Evolutionary conservation across 352 stramenopile genomes (phyloP).

Genomic region (Globisporangium lucens): DNA sequence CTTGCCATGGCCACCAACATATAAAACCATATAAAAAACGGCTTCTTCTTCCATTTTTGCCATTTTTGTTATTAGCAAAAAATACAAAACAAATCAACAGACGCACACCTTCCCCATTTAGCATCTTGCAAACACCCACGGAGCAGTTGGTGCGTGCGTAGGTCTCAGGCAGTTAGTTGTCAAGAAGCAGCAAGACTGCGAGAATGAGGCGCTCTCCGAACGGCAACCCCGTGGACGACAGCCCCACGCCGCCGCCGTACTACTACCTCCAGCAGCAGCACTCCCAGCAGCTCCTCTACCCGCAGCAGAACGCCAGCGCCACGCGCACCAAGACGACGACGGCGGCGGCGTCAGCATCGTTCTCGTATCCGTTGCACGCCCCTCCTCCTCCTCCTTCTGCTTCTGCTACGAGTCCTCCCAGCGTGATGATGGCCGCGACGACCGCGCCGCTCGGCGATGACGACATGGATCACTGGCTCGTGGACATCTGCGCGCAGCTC

Average conservation of each 20-base stretch:
- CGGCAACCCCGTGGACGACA: neutral
- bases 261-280: neutral
- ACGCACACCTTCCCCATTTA: too few species aligned
- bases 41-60: too few species aligned
- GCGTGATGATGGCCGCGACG: neutral
- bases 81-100: too few species aligned
- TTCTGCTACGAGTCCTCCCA: neutral
- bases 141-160: too few species aligned
- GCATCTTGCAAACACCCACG: too few species aligned
- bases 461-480: slow-evolving; percentile 19
- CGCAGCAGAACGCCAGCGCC: neutral
- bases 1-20: neutral
- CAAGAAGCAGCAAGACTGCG: too few species aligned
- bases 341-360: neutral
- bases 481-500: slow-evolving; percentile 18
- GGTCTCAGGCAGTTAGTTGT: too few species aligned
- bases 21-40: neutral
- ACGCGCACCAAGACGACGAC: too few species aligned
- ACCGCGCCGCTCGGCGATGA: slow-evolving; percentile 2
- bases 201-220: neutral
- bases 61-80: too few species aligned
- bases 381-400: neutral
- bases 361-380: neutral
- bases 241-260: neutral
- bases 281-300: neutral